Conservation (phyloP, 1,284 basidiomycete genomes). For the Ustilago sp. region DNA sequence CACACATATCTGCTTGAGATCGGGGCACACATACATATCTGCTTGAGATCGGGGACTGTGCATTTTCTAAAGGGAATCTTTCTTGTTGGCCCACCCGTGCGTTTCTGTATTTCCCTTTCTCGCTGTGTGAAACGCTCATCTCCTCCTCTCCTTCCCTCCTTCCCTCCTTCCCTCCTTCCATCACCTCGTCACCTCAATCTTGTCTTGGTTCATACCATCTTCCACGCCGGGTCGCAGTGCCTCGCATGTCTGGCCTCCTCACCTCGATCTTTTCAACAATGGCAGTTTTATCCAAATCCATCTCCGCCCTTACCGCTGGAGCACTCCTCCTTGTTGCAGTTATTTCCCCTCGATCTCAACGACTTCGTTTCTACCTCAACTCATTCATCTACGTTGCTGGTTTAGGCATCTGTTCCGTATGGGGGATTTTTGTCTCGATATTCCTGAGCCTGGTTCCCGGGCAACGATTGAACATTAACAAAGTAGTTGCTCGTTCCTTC, state of each 20-base stretch:
- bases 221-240: too few relatives aligned
- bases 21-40: not conserved
- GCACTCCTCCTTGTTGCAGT: conserved; percentile 59
- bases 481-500: conserved; percentile 85
- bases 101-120: not conserved
- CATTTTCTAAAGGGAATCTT: not conserved
- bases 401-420: conserved; percentile 79
- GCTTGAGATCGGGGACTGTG: not conserved
- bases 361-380: conserved; percentile 63
- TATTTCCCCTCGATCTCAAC: conserved; percentile 57
- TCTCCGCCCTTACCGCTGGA: conserved; percentile 49
- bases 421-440: conserved; percentile 80
- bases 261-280: conserved; percentile 28
- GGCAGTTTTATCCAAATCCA: conserved; percentile 53
- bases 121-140: not conserved
- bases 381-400: conserved; percentile 78
- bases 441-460: conserved; percentile 78
- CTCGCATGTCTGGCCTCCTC: not conserved
- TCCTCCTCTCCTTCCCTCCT: not conserved
- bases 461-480: conserved; percentile 85
- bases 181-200: too few relatives aligned
- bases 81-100: not conserved
- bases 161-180: too few relatives aligned
- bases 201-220: too few relatives aligned
- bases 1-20: not conserved